Evolutionary conservation across 2,329 filamentous ascomycete genomes (phyloP).

Genomic region (Ilyonectria robusta): DNA sequence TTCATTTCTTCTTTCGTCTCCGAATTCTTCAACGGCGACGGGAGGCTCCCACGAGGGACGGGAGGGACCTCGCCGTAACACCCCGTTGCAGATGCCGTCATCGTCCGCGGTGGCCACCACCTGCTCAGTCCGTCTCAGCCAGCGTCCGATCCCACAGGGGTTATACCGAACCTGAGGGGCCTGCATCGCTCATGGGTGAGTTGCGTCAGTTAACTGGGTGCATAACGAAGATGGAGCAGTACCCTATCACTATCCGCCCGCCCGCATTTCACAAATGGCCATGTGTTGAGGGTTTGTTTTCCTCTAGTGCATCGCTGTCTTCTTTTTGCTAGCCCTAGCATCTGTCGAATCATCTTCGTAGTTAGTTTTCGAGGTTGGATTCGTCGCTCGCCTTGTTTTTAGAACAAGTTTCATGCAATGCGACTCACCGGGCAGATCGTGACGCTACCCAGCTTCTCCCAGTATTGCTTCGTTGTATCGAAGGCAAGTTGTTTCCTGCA

Average conservation of each 20-base stretch:
- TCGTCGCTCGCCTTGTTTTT: constrained; percentile 19
- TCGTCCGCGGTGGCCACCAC: constrained; percentile 30
- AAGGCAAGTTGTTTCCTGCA: constrained; percentile 27
- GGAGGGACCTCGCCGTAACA: constrained; percentile 21
- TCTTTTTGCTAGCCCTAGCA: not conserved
- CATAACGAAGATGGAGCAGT: constrained; percentile 4
- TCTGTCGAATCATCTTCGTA: constrained; percentile 2
- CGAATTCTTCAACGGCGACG: not conserved
- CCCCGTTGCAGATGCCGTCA: constrained; percentile 33
- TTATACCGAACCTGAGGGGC: constrained; percentile 46
- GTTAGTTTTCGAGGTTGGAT: not conserved
- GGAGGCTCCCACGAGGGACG: constrained; percentile 22
- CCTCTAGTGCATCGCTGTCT: not conserved
- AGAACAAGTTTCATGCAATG: constrained; percentile 25
- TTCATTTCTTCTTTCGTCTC: constrained; percentile 29
- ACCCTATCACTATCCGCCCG: not conserved
- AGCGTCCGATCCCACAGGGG: constrained; percentile 36
- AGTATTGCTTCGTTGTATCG: constrained; percentile 6
- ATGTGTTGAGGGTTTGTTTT: constrained; percentile 16
- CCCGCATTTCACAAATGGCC: not conserved
- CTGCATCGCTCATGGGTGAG: constrained; percentile 13
- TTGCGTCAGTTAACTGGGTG: not conserved
- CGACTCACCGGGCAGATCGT: constrained; percentile 16
- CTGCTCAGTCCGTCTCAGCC: constrained; percentile 28
- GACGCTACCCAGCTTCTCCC: not conserved